Evolutionary conservation across 257 asterid genomes (phyloP), one percentile per base, ranked within the genome.

Genomic region (Misopates orontium): DNA sequence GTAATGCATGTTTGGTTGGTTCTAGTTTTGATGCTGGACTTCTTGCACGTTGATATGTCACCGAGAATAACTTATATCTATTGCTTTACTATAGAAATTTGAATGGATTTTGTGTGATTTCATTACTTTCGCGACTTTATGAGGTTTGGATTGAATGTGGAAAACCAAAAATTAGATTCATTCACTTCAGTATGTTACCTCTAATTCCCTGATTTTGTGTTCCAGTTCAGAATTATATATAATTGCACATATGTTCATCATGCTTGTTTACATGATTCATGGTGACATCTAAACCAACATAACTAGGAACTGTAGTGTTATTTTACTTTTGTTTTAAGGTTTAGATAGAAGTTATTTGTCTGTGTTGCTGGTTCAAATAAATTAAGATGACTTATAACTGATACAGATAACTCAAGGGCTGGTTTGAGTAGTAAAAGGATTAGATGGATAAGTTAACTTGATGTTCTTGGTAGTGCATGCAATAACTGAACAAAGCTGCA

Each of bases 1-100:
- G 10, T 54, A 23, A 20, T n/a, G 14, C 16, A 23, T 62, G 20
- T 59, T 59, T 66, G 59, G 25, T 54, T 48, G 59, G 39, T 48
- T 63, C 42, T 64, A 15, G 21, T 64, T 19, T 12, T 20, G 11
- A 19, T 49, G 36, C 53, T 31, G 8, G n/a, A 24, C 31, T 11
- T 11, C 31, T 10, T 32, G 44, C 42, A 40, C 20, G n/a, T 56
- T 41, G 69, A 20, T 32, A 28, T 71, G 71, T 13, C 44, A 1
- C 57, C 15, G 22, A 19, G 40, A 19, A 21, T 19, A n/a, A 13
- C 22, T 28, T 28, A 7, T n/a, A 8, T 25, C 58, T 36, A 52
- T 42, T 40, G 36, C 47, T 54, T 51, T 57, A 22, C 21, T 45
- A 19, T 62, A 51, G n/a, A 17, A 53, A 21, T 32, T 10, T 58